Conservation (phyloP, 2,329 filamentous ascomycete genomes). For the Hypoxylon sp. region DNA sequence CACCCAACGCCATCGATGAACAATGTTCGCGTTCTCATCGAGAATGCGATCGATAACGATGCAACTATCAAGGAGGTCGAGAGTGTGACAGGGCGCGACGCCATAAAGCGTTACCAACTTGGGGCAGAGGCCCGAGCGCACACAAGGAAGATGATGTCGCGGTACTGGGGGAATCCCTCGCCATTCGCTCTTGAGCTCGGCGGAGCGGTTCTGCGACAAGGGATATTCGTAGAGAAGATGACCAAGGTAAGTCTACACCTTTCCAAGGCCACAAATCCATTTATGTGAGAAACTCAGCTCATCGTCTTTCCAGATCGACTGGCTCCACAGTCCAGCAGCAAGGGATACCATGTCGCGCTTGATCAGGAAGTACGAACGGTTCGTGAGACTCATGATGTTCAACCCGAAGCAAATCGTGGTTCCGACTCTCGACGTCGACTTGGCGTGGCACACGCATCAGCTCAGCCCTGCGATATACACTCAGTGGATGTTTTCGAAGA, state of each 20-base stretch:
- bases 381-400: conserved; percentile 70
- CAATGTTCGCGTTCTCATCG: conserved; percentile 66
- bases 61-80: conserved; percentile 60
- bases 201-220: conserved; percentile 76
- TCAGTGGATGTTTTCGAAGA: conserved; percentile 64
- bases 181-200: conserved; percentile 75
- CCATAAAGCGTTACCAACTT: conserved; percentile 46
- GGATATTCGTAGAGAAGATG: conserved; percentile 81
- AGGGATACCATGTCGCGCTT: conserved; percentile 75
- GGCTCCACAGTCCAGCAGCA: conserved; percentile 80
- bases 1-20: conserved; percentile 62
- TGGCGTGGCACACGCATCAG: conserved; percentile 87
- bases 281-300: background rate
- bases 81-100: conserved; percentile 41
- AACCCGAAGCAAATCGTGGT: conserved; percentile 68
- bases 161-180: conserved; percentile 78
- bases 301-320: conserved; percentile 69
- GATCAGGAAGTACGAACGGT: conserved; percentile 75
- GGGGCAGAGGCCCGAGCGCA: conserved; percentile 58
- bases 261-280: background rate
- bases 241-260: conserved; percentile 58
- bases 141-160: conserved; percentile 76
- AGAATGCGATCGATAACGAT: conserved; percentile 59
- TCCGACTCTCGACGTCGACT: conserved; percentile 80
- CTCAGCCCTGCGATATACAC: conserved; percentile 76